Base-by-base conservation (phyloP, 805 yeast species). In the Lachancea sp. region DNA sequence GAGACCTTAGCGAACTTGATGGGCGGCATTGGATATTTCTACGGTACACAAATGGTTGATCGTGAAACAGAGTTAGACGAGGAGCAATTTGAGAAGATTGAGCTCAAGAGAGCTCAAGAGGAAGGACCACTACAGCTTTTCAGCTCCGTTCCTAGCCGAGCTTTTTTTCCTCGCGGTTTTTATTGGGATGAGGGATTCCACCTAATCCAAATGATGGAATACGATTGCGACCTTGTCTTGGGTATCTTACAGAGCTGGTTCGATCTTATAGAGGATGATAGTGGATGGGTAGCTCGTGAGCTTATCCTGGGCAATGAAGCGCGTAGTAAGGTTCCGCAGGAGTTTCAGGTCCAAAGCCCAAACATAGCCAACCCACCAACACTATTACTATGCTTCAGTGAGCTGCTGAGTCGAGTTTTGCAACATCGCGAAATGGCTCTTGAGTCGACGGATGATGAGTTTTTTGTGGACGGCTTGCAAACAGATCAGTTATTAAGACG, bases 171-270 rank as follows among this genome's bases (percentile, higher is more conserved):
- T 3, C 75, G 99, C 51, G 99, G 99, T 0, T 93, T 93, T 59
- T 88, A 86, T 59, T 93, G 99, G 99, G 99, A 93, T 65, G 99
- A 93, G 66, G 99, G 99, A 0, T 93, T 93, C 65, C 96, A 91
- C 62, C 70, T 91, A 48, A 69, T 90, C 34, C 95, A 95, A 7
- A 69, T 93, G 32, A 64, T 85, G 54, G 82, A 83, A 39, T 90
- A 83, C 60, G 98, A 93, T 64, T 73, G 85, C 13, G 95, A 87
- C 57, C 69, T 90, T 36, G 86, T 80, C 0, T 70, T 89, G 49
- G 93, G 87, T 52, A 81, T 93, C 15, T 60, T 90, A 46, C 74
- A 81, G 57, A 85, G 95, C 42, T 93, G 99, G 99, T 86, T 91
- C 60, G 65, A 74, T 31, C 66, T 86, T 34, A 86, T 89, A 49